Evolutionary conservation across 2,329 filamentous ascomycete species (phyloP).

Genomic region (Colletotrichum somersetense): DNA sequence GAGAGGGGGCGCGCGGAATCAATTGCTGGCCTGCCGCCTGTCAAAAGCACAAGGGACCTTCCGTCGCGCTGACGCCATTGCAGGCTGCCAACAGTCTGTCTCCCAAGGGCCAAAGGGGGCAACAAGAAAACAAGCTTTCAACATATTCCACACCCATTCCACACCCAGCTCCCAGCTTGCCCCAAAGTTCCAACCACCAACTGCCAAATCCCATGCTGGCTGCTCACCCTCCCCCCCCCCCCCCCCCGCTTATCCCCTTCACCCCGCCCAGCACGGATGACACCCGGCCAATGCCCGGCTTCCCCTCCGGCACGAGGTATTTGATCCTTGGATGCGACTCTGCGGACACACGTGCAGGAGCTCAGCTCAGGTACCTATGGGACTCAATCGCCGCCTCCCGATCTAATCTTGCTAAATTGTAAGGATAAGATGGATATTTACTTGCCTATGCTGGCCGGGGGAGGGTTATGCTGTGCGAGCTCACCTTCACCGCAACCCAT

Average conservation of each 20-base stretch:
- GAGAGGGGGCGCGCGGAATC: background rate
- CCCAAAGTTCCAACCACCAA: conserved; percentile 2
- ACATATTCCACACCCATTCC: conserved; percentile 13
- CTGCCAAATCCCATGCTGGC: conserved; percentile 19
- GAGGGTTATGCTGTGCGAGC: background rate
- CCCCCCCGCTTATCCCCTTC: background rate
- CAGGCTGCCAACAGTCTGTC: conserved; percentile 1
- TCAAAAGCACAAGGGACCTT: background rate
- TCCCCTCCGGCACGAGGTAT: conserved; percentile 34
- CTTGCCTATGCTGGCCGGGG: too few relatives aligned
- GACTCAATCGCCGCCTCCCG: background rate
- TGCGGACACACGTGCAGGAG: background rate
- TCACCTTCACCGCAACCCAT: conserved; percentile 32
- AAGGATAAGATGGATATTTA: too few relatives aligned
- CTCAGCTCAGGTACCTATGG: background rate
- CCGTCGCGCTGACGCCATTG: conserved; percentile 26
- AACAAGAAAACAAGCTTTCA: conserved; percentile 39
- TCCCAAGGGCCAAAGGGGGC: background rate
- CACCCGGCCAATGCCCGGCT: conserved; percentile 35
- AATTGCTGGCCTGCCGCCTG: background rate
- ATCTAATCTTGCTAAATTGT: background rate
- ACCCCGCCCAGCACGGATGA: background rate
- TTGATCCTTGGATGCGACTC: background rate
- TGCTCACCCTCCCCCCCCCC: background rate
- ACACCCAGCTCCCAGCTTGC: background rate